These are phyloP conservation scores for Cryptococcus hybrid DNA, from an alignment of 1,284 basidiomycete species.

Conservation along the genomic window DNA sequence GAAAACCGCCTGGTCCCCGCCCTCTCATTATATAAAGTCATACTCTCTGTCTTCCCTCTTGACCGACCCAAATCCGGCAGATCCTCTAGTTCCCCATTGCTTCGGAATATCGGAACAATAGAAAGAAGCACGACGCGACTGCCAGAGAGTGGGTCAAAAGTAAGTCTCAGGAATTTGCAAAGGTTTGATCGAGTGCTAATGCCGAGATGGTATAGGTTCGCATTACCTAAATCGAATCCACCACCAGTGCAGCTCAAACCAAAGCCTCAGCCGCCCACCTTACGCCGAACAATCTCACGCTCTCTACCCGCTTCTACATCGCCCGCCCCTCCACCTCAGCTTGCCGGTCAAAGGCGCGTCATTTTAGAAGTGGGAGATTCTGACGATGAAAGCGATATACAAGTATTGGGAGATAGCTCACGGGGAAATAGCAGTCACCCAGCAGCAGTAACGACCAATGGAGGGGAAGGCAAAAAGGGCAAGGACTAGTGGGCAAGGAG, in stretches of 20 bases:
- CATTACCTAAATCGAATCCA: slow-evolving; percentile 8
- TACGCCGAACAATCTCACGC: slow-evolving; percentile 3
- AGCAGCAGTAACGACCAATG: slow-evolving; percentile 1
- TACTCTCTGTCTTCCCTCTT: slow-evolving; percentile 78
- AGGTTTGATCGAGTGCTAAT: background rate
- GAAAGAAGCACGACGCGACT: slow-evolving; percentile 83
- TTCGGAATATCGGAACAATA: slow-evolving; percentile 87
- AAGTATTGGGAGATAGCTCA: slow-evolving; percentile 5
- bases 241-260: slow-evolving; percentile 2
- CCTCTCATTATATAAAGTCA: slow-evolving; percentile 84
- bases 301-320: slow-evolving; percentile 7
- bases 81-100: slow-evolving; percentile 55
- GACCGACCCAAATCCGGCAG: slow-evolving; percentile 79
- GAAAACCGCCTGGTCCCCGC: slow-evolving; percentile 87
- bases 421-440: background rate
- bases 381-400: slow-evolving; percentile 3
- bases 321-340: slow-evolving; percentile 11
- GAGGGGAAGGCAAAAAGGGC: background rate
- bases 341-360: slow-evolving; percentile 14
- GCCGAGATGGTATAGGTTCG: slow-evolving; percentile 5
- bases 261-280: slow-evolving; percentile 5
- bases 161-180: slow-evolving; percentile 52
- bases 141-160: slow-evolving; percentile 95
- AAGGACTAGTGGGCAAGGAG: slow-evolving; percentile 3
- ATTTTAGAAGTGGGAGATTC: slow-evolving; percentile 5